phyloP scores from a whole-genome alignment of 768 basidiomycete genomes.

The Rhodosporidiobolus odoratus region DNA sequence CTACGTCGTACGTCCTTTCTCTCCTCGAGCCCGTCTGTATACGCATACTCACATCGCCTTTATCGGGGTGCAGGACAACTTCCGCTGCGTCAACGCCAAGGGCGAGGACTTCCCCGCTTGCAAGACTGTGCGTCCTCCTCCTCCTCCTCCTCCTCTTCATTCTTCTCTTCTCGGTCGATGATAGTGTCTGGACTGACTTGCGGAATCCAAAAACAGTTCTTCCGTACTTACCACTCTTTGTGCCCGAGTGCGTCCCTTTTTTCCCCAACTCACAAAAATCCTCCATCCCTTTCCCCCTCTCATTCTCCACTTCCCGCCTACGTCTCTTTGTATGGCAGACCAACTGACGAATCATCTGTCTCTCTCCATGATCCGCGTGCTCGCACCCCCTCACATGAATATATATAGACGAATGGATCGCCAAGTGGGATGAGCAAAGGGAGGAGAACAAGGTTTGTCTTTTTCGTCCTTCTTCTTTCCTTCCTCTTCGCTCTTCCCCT shows the following conservation, averaged over 20 bases:
- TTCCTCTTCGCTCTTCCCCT: background rate
- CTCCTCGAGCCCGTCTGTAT: no score
- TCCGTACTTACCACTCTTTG: conserved; percentile 86
- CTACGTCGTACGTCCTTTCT: conserved; percentile 30
- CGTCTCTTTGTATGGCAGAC: conserved; percentile 59
- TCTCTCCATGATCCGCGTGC: background rate
- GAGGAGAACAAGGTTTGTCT: conserved; percentile 66
- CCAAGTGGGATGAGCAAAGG: conserved; percentile 90
- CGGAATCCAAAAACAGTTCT: conserved; percentile 56
- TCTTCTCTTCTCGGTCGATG: background rate
- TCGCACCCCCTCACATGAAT: background rate
- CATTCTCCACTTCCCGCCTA: background rate
- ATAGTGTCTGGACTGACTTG: background rate
- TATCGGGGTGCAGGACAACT: conserved; percentile 79
- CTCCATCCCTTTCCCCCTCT: background rate
- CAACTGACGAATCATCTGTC: conserved; percentile 65
- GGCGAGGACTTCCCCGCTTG: conserved; percentile 98
- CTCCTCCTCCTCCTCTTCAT: background rate
- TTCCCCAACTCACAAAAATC: no score
- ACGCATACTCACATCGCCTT: no score
- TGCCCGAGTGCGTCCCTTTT: conserved; percentile 77
- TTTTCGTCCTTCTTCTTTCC: background rate
- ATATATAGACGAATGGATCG: conserved; percentile 53
- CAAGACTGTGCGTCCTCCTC: conserved; percentile 58
- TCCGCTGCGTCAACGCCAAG: conserved; percentile 84